Evolutionary conservation across 169 alveolate species (phyloP), one percentile per base, ranked within the genome.

Genomic region (Eimeria acervulina): DNA sequence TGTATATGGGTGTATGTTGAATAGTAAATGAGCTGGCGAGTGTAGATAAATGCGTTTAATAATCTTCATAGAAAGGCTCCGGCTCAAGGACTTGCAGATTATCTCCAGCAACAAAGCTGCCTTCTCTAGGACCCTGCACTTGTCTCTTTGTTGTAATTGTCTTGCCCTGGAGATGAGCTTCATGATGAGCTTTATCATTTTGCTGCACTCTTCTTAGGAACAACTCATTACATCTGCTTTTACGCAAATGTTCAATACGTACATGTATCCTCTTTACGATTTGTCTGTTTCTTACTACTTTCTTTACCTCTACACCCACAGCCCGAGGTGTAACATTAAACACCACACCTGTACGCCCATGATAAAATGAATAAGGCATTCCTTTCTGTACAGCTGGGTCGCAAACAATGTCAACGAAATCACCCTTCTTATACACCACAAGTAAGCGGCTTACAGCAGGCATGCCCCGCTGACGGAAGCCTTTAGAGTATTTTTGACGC

Each of bases 301-400:
- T 99, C 98, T 98, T 98, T 83, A 99, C 99, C 97, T 98, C 98
- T 63, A 99, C 99, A 38, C 99, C 99, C 51, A 99, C 97, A 44
- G 99, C 99, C 95, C 99, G 98, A 87, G 98, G 99, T 87, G 99
- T 98, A 74, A 99, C 99, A 97, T 99, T 99, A 99, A 98, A 99
- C 78, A 99, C 99, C 91, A 98, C 98, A 52, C 99, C 99, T 40
- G 99, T 99, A 96, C 99, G 98, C 70, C 99, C 99, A 97, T 99
- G 99, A 98, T 99, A 99, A 97, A 97, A 99, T 68, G 99, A 98
- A 98, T 98, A 98, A 52, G 99, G 99, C 99, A 99, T 98, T 47
- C 99, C 99, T 97, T 99, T 99, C 98, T 99, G 99, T 94, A 98
- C 98, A 70, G 99, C 97, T 51, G 99, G 99, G 97, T 99, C 99